These are phyloP conservation scores for Penicillium aurantiogriseum DNA, from an alignment of 2,329 filamentous ascomycete species.

Conservation along the genomic window DNA sequence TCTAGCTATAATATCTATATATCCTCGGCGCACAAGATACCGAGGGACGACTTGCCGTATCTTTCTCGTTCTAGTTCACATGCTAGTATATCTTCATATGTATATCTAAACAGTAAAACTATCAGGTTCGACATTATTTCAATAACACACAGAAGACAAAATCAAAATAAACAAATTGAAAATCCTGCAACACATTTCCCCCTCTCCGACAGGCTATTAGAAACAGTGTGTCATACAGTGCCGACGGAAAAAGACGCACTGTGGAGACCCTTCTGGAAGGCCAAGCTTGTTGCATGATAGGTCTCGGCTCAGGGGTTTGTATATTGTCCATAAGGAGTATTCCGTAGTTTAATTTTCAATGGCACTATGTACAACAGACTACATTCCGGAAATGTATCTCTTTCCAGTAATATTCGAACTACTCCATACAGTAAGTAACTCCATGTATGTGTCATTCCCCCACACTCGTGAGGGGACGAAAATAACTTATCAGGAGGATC, in stretches of 20 bases:
- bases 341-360: not conserved
- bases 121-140: not conserved
- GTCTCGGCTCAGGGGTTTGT: not conserved
- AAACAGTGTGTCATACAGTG: slow-evolving; percentile 24
- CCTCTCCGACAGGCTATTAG: slow-evolving; percentile 16
- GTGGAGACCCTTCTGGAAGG: slow-evolving; percentile 19
- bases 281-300: not conserved
- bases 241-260: slow-evolving; percentile 25
- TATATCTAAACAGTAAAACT: not conserved
- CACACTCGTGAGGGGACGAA: slow-evolving; percentile 4
- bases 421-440: not conserved
- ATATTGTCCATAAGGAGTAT: not conserved
- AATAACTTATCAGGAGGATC: not conserved
- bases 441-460: not conserved
- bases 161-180: not conserved
- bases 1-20: not conserved
- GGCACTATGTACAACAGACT: not conserved
- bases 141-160: not conserved
- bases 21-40: slow-evolving; percentile 2
- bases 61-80: not conserved
- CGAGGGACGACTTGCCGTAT: not conserved
- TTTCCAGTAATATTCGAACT: too few relatives aligned
- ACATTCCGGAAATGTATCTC: too few relatives aligned
- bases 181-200: not conserved
- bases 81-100: not conserved